Evolutionary conservation across 208 protist species (phyloP).

Genomic region (Leptomonas seymouri): DNA sequence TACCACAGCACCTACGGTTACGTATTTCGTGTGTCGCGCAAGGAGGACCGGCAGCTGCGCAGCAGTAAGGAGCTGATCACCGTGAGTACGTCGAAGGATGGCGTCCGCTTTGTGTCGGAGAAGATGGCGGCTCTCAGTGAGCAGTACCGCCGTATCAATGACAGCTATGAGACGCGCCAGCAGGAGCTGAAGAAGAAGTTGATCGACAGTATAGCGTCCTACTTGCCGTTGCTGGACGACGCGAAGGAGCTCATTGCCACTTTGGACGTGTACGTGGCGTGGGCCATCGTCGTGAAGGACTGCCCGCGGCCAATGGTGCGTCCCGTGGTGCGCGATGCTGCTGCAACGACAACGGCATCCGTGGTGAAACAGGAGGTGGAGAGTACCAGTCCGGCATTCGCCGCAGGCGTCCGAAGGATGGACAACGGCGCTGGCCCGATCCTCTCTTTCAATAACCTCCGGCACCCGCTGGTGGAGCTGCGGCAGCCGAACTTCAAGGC

Average conservation of each 20-base stretch:
- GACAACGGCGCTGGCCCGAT: conserved; percentile 13
- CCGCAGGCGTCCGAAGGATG: not conserved
- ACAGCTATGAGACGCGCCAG: conserved; percentile 83
- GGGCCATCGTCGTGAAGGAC: conserved; percentile 88
- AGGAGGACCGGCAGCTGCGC: conserved; percentile 91
- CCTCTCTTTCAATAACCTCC: conserved; percentile 73
- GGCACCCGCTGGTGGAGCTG: conserved; percentile 90
- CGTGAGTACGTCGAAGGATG: conserved; percentile 93
- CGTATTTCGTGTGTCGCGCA: conserved; percentile 91
- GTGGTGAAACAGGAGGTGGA: conserved; percentile 18
- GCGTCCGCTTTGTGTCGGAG: conserved; percentile 93
- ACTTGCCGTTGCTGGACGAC: conserved; percentile 95
- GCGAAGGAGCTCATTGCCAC: conserved; percentile 92
- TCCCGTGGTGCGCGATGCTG: conserved; percentile 56
- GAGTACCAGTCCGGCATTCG: not conserved
- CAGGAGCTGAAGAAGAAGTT: conserved; percentile 91
- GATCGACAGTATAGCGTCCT: conserved; percentile 93
- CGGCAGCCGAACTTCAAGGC: conserved; percentile 77
- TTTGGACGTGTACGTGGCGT: conserved; percentile 95
- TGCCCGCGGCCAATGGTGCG: conserved; percentile 92
- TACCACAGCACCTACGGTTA: conserved; percentile 89
- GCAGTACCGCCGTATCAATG: conserved; percentile 72
- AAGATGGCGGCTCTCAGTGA: conserved; percentile 85
- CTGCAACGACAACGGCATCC: conserved; percentile 1
- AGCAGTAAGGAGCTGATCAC: conserved; percentile 73